phyloP scores from a whole-genome alignment of 164 flowering plant genomes.

The Vitis amurensis region DNA sequence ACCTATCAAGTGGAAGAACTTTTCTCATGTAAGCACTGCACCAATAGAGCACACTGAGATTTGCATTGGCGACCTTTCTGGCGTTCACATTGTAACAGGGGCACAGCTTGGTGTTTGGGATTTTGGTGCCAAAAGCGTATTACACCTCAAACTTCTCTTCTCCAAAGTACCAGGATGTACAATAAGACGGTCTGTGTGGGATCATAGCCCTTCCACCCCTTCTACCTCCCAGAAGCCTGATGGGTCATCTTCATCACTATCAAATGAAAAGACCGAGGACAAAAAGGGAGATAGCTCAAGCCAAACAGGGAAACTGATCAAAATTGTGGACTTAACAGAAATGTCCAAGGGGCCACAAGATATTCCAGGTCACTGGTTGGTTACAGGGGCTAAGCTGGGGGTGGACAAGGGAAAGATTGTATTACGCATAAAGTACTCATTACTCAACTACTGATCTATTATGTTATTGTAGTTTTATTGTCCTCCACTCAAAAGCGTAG shows the following conservation, averaged over 20 bases:
- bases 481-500: conserved; percentile 19
- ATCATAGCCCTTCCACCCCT: conserved; percentile 64
- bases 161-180: conserved; percentile 97
- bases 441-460: conserved; percentile 71
- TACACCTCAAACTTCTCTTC: conserved; percentile 92
- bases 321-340: conserved; percentile 77
- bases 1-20: conserved; percentile 97
- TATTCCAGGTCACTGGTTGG: conserved; percentile 96
- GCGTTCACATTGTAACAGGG: conserved; percentile 92
- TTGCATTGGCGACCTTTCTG: conserved; percentile 93
- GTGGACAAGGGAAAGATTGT: conserved; percentile 92
- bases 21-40: conserved; percentile 97
- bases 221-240: conserved; percentile 27
- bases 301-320: conserved; percentile 57
- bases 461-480: neutral
- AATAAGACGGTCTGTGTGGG: conserved; percentile 95
- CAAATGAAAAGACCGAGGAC: conserved; percentile 40
- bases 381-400: conserved; percentile 98
- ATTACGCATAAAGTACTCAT: conserved; percentile 80
- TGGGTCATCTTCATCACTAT: conserved; percentile 41
- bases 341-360: conserved; percentile 96
- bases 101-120: conserved; percentile 99
- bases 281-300: conserved; percentile 56
- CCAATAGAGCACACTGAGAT: conserved; percentile 88
- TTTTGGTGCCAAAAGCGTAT: conserved; percentile 86